Conservation (phyloP, 2,329 filamentous ascomycete species). For the Paecilomyces sp. region DNA sequence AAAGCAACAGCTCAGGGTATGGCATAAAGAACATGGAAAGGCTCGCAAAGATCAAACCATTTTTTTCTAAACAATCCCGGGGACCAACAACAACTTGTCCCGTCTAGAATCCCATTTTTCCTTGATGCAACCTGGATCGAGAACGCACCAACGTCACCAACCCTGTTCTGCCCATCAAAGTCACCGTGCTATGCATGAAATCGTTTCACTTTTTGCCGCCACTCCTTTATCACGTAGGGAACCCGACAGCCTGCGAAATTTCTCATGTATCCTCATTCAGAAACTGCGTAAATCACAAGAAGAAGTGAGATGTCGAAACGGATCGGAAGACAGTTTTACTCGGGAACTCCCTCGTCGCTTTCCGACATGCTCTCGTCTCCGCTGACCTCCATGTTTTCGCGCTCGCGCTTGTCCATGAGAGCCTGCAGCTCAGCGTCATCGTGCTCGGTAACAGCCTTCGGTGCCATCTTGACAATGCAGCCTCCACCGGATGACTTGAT, state of each 20-base stretch:
- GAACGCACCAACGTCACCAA: neutral
- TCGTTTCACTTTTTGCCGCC: neutral
- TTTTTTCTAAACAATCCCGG: neutral
- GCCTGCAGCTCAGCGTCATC: constrained; percentile 96
- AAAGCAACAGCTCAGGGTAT: neutral
- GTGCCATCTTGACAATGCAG: constrained; percentile 93
- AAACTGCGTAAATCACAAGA: neutral
- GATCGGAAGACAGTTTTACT: constrained; percentile 17
- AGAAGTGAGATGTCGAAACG: neutral
- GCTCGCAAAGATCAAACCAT: neutral
- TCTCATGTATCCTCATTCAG: neutral
- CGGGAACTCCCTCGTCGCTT: constrained; percentile 78
- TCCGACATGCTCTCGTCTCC: constrained; percentile 95
- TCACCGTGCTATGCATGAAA: constrained; percentile 2
- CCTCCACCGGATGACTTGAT: constrained; percentile 73
- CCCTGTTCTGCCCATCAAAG: neutral
- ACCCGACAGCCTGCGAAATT: neutral
- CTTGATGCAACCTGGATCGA: neutral
- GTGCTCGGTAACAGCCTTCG: constrained; percentile 97
- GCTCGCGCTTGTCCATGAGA: constrained; percentile 97
- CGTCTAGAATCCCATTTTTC: neutral
- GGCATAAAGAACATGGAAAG: neutral
- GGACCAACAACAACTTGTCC: neutral
- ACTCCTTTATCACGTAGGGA: neutral
- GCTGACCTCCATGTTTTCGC: constrained; percentile 95